Evolutionary conservation across 768 basidiomycete genomes (phyloP).

Genomic region (Scleroderma bovista): DNA sequence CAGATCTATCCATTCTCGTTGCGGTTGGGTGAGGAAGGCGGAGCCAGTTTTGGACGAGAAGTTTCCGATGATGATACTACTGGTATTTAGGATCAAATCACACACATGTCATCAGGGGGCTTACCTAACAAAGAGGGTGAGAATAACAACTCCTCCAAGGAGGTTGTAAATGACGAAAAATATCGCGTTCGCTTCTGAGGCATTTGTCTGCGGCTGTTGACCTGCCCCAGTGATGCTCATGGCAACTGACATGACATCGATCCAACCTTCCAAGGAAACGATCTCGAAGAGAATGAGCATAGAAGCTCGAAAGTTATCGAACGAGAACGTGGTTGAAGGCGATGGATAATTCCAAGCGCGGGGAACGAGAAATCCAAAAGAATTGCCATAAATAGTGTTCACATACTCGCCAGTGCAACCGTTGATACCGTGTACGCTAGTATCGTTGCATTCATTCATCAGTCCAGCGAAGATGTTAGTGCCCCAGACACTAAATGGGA

Average conservation of each 20-base stretch:
- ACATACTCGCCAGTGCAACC: slow-evolving; percentile 75
- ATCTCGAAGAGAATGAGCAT: slow-evolving; percentile 94
- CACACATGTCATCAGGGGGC: slow-evolving; percentile 10
- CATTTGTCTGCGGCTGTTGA: slow-evolving; percentile 66
- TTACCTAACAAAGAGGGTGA: slow-evolving; percentile 88
- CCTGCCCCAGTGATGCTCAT: slow-evolving; percentile 70
- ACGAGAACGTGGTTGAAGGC: slow-evolving; percentile 79
- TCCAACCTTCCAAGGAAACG: slow-evolving; percentile 94
- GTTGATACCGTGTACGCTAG: slow-evolving; percentile 38
- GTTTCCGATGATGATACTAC: slow-evolving; percentile 92
- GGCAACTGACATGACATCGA: slow-evolving; percentile 83
- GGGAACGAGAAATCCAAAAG: slow-evolving; percentile 70
- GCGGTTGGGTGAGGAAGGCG: slow-evolving; percentile 79
- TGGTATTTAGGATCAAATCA: slow-evolving; percentile 11
- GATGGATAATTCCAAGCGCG: slow-evolving; percentile 87
- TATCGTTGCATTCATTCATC: slow-evolving; percentile 83
- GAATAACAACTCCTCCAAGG: slow-evolving; percentile 82
- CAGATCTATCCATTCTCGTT: slow-evolving; percentile 92
- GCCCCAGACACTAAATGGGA: slow-evolving; percentile 91
- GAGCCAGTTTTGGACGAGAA: slow-evolving; percentile 84
- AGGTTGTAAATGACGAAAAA: slow-evolving; percentile 92
- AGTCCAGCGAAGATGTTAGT: slow-evolving; percentile 86
- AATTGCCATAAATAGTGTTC: slow-evolving; percentile 52
- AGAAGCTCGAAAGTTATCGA: slow-evolving; percentile 80
- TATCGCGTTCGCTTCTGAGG: slow-evolving; percentile 76